A percentile compares a stretch with the other conserved stretches of the same genome.
These are phyloP conservation scores for Leonotis leonurus DNA, from an alignment of 257 asterid species.

Conservation along the genomic window DNA sequence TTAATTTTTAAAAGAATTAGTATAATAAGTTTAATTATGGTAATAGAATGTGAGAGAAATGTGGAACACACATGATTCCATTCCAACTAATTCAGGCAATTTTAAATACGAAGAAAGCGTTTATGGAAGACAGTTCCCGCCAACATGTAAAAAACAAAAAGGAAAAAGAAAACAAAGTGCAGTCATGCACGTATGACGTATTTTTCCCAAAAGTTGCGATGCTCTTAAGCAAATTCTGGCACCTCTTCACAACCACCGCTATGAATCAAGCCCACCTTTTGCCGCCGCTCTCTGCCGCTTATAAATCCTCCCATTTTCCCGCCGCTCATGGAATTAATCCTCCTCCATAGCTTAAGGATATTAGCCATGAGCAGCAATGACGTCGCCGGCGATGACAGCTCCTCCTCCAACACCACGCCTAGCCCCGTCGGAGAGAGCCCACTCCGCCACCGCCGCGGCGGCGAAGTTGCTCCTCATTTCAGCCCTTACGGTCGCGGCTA, in stretches of 20 bases:
- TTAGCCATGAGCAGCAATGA: not conserved
- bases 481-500: not conserved
- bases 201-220: not conserved
- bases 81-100: no score
- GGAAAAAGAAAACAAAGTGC: not conserved
- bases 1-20: no score
- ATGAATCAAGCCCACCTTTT: slow-evolving; percentile 16
- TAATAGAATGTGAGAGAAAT: no score
- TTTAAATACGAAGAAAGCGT: no score
- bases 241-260: not conserved
- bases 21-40: no score
- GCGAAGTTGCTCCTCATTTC: not conserved
- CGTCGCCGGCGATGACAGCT: not conserved
- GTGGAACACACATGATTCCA: no score
- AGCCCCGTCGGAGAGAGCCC: not conserved
- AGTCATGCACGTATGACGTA: not conserved
- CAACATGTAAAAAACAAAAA: no score
- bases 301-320: not conserved
- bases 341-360: no score
- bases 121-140: no score
- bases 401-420: not conserved
- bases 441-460: not conserved
- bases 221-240: not conserved
- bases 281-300: not conserved
- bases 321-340: no score